These are phyloP conservation scores for Mycena filopes DNA, from an alignment of 768 basidiomycete species.

Conservation along the genomic window DNA sequence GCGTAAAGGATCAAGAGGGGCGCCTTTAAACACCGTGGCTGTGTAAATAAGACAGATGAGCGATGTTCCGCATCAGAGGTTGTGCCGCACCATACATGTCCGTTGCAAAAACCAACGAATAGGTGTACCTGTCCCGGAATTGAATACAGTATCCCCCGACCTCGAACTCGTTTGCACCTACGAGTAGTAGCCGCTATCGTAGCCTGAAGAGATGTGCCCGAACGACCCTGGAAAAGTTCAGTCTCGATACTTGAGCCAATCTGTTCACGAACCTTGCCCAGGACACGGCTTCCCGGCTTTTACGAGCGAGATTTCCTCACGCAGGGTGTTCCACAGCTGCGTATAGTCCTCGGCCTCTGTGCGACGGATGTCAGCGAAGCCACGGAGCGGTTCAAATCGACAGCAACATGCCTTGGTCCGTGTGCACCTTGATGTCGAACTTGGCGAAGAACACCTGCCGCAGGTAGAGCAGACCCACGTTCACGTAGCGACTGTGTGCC, in stretches of 20 bases:
- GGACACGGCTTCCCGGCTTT: slow-evolving; percentile 67
- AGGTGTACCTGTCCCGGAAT: slow-evolving; percentile 60
- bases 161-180: slow-evolving; percentile 32
- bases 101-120: slow-evolving; percentile 73
- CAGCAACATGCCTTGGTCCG: slow-evolving; percentile 62
- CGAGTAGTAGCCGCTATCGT: slow-evolving; percentile 75
- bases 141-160: not conserved
- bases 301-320: slow-evolving; percentile 77
- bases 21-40: slow-evolving; percentile 83
- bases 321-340: slow-evolving; percentile 79
- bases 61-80: not conserved
- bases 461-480: slow-evolving; percentile 84
- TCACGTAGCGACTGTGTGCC: slow-evolving; percentile 71
- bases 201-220: slow-evolving; percentile 78
- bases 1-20: slow-evolving; percentile 75
- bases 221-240: slow-evolving; percentile 60
- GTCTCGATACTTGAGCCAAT: too few species aligned
- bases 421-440: slow-evolving; percentile 82
- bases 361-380: not conserved
- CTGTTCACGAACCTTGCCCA: slow-evolving; percentile 64
- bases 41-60: slow-evolving; percentile 3
- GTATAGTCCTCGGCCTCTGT: slow-evolving; percentile 77
- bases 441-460: slow-evolving; percentile 88
- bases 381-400: not conserved
- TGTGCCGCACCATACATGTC: slow-evolving; percentile 62